Conservation (phyloP, 306 rosid species). For the Citrullus amarus region DNA sequence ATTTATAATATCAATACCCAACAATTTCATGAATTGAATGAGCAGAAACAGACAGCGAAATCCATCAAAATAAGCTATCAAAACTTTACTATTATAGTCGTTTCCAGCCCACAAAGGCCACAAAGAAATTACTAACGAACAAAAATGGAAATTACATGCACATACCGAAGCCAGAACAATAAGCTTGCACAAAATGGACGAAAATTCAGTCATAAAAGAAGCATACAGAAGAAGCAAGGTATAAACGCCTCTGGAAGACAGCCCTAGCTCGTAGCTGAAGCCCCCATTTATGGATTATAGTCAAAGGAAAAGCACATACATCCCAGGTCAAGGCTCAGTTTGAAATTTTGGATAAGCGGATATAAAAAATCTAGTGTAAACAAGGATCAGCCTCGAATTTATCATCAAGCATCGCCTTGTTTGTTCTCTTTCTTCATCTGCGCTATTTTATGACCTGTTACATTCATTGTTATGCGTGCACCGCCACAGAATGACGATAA, state of each 20-base stretch:
- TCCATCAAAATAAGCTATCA: background rate
- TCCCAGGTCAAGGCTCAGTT: background rate
- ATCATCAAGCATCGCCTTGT: background rate
- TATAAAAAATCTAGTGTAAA: background rate
- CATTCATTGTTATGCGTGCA: background rate
- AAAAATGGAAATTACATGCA: background rate
- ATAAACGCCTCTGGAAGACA: background rate
- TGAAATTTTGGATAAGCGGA: background rate
- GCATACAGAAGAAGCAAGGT: background rate
- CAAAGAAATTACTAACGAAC: background rate
- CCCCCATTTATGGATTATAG: background rate
- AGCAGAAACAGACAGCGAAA: background rate
- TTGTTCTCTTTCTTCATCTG: background rate
- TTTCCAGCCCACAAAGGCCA: background rate
- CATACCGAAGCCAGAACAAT: background rate
- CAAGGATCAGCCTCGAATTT: background rate
- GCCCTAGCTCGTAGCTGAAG: background rate
- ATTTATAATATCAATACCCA: background rate
- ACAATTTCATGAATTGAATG: background rate
- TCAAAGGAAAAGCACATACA: background rate
- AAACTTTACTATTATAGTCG: background rate
- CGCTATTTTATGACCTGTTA: background rate
- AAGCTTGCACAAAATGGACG: background rate
- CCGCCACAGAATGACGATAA: slow-evolving; percentile 4
- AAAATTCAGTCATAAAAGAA: background rate